Evolutionary conservation across 805 yeast species (phyloP), one percentile per base, ranked within the genome.

Genomic region (Sugiyamaella smithiae): DNA sequence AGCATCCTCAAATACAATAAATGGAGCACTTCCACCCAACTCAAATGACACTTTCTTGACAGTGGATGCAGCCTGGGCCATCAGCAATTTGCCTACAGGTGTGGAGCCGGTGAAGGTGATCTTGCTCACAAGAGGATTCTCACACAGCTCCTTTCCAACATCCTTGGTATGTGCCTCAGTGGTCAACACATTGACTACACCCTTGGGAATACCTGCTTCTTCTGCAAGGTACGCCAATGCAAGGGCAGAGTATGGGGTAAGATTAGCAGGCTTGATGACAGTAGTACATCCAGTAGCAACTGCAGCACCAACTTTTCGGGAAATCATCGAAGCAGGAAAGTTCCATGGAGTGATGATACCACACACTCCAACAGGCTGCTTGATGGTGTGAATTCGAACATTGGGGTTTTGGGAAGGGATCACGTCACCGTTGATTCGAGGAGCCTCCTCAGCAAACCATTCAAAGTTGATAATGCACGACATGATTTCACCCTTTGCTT

Each of bases 281-380:
- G 83, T 69, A 4, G 91, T 80, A 65, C 91, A 85, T 1, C 93
- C 95, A 12, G 86, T 85, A 14, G 93, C 90, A 25, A 83, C 60
- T 1, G 88, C 88, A 26, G 91, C 88, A 17, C 85, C 90, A 45
- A 81, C 67, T 61, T 84, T 84, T 55, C 89, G 70, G 4, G 88
- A 75, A 52, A 83, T 81, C 90, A 84, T 84, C 11, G 90, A 87
- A 19, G 80, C 68, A 2, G 95, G 95, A 66, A 85, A 86, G 66
- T 86, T 85, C 93, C 93, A 85, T 2, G 93, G 93, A 2, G 91
- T 83, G 58, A 85, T 64, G 46, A 85, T 78, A 7, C 89, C 90
- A 57, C 85, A 84, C 1, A 84, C 89, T 5, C 95, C 95, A 43
- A 85, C 71, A n/a, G 95, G 91, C 63, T 84, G 88, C 57, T 80